Evolutionary conservation across 805 yeast genomes (phyloP), one percentile per base, ranked within the genome.

Genomic region (Myxozyma geophila): DNA sequence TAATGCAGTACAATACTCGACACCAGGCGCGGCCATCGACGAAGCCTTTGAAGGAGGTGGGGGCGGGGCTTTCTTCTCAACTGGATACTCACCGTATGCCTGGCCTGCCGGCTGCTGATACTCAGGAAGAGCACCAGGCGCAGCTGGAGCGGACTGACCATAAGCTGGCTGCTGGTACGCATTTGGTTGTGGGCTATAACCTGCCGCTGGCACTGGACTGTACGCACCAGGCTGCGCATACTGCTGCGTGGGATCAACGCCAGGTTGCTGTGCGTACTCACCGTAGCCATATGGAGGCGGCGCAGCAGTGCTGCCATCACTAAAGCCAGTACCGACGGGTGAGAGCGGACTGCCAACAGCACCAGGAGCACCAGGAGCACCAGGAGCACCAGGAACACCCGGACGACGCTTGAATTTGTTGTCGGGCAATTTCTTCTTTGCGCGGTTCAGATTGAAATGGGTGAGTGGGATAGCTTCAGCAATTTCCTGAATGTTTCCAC

Each of bases 401-500:
- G 71, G 67, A 33, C 70, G 76, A 53, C 66, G 67, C n/a, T 62
- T 46, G 17, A 59, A 41, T 35, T 43, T 41, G 4, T 64, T 41
- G 37, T 62, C 67, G 2, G 48, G 40, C 12, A 53, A 49, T 33
- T 54, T 59, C 59, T 64, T 66, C 43, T 59, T 63, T 9, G 59
- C 13, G 13, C 62, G 54, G 49, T 55, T 44, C 40, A 59, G 41
- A 17, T 88, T 90, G 82, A 93, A 95, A 72, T 90, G 95, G 1
- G 97, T 89, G 62, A 93, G 83, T n/a, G 92, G 90, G 71, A 95
- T 85, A 4, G 89, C 87, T 74, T 93, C 98, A 1, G 97, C 82
- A 73, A 85, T 87, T 73, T 92, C 97, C 74, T 92, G 96, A 54
- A 93, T 85, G 70, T 91, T 87, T 47, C 98, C 99, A 75, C 96